Evolutionary conservation across 2,329 filamentous ascomycete genomes (phyloP).

Genomic region (Arthrobotrys sinensis): DNA sequence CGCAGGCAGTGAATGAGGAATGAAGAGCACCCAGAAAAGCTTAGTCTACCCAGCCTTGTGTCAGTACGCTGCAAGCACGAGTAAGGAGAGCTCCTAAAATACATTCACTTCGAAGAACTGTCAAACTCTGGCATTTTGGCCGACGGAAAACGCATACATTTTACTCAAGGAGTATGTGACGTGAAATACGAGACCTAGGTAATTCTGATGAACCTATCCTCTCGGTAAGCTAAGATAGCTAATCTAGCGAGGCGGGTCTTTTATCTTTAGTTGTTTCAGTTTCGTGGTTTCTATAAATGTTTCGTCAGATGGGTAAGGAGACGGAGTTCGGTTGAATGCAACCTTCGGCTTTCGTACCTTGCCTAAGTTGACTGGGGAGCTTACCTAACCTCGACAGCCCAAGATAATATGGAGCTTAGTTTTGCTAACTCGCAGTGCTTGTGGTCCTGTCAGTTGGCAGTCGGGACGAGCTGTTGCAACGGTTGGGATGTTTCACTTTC

Average conservation of each 20-base stretch:
- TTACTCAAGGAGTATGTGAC: neutral
- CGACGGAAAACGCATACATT: neutral
- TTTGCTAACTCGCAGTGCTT: no score
- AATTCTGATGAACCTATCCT: constrained; percentile 14
- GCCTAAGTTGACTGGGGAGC: neutral
- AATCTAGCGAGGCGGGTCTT: constrained; percentile 14
- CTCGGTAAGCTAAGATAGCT: constrained; percentile 12
- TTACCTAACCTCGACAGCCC: constrained; percentile 7
- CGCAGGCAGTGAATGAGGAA: neutral
- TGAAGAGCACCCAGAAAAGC: constrained; percentile 9
- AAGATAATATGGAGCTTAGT: constrained; percentile 1
- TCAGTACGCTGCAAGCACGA: neutral
- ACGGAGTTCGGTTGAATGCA: neutral
- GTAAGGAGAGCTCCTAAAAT: constrained; percentile 22
- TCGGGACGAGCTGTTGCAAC: neutral
- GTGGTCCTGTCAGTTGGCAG: neutral
- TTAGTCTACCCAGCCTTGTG: neutral
- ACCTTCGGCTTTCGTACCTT: constrained; percentile 1
- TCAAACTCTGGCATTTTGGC: constrained; percentile 7
- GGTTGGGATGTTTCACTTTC: neutral
- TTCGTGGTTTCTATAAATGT: constrained; percentile 32
- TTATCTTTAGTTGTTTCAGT: constrained; percentile 28
- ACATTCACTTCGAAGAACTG: neutral
- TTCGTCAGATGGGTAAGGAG: constrained; percentile 10
- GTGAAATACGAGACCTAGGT: constrained; percentile 2